Evolutionary conservation across 75 land plant genomes (phyloP).

Genomic region (Cryptomeria japonica): DNA sequence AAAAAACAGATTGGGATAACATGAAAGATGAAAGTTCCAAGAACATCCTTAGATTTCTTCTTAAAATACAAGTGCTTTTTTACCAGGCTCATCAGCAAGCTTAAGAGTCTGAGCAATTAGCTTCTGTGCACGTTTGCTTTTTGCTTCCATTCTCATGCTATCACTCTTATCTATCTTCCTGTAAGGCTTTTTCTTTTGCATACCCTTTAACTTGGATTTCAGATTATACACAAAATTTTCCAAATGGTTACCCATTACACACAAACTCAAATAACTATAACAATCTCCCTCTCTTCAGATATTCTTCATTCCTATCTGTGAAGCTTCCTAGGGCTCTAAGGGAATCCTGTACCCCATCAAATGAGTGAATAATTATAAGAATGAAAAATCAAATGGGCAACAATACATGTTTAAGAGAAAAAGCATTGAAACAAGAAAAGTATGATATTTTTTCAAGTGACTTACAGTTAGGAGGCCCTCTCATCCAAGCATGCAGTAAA

Average conservation of each 20-base stretch:
- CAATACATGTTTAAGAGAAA: no score
- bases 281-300: not conserved
- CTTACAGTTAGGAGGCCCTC: no score
- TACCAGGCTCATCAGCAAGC: conserved; percentile 42
- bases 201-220: conserved; percentile 38
- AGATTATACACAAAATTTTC: conserved; percentile 33
- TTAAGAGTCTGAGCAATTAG: conserved; percentile 47
- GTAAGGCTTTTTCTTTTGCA: conserved; percentile 38
- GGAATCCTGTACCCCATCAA: not conserved
- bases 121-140: conserved; percentile 56
- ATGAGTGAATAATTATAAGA: no score
- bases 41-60: no score
- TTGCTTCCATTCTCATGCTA: conserved; percentile 66
- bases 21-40: no score
- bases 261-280: not conserved
- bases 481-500: no score
- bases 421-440: no score
- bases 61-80: conserved; percentile 26
- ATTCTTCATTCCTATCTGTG: not conserved
- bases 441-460: no score
- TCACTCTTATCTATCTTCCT: conserved; percentile 64
- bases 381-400: no score
- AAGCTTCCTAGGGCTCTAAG: no score
- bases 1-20: no score
- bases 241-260: conserved; percentile 10